phyloP scores from a whole-genome alignment of 208 protist genomes.

The Acanthamoeba healyi region DNA sequence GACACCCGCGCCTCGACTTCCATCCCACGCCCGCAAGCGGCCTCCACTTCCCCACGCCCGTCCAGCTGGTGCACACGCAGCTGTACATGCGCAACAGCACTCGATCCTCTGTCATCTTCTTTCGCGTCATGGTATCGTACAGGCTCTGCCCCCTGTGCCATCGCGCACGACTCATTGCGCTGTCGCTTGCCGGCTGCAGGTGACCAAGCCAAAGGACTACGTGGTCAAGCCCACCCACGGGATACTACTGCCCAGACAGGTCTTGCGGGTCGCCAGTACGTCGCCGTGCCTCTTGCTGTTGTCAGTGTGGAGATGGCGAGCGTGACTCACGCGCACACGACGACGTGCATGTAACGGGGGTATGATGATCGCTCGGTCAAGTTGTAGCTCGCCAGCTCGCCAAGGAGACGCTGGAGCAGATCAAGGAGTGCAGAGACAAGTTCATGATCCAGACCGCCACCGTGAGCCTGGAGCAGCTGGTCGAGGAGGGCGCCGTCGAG shows the following conservation, averaged over 20 bases:
- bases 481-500: neutral
- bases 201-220: neutral
- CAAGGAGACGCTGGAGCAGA: neutral
- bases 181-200: neutral
- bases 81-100: conserved; percentile 36
- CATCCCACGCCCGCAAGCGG: neutral
- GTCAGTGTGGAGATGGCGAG: too few species aligned
- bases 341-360: too few species aligned
- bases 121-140: conserved; percentile 12
- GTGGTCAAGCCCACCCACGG: conserved; percentile 6
- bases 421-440: neutral
- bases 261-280: neutral
- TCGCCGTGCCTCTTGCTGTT: neutral
- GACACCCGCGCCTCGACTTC: conserved; percentile 20
- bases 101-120: neutral
- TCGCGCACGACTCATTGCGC: too few species aligned
- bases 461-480: neutral
- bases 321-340: too few species aligned
- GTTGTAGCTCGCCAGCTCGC: neutral
- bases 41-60: conserved; percentile 8
- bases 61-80: neutral
- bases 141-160: too few species aligned
- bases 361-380: neutral
- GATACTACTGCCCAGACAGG: neutral
- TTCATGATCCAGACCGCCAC: neutral